Evolutionary conservation across 2,329 filamentous ascomycete species (phyloP), one percentile per base, ranked within the genome.

Genomic region (Dactylellina cionopaga): DNA sequence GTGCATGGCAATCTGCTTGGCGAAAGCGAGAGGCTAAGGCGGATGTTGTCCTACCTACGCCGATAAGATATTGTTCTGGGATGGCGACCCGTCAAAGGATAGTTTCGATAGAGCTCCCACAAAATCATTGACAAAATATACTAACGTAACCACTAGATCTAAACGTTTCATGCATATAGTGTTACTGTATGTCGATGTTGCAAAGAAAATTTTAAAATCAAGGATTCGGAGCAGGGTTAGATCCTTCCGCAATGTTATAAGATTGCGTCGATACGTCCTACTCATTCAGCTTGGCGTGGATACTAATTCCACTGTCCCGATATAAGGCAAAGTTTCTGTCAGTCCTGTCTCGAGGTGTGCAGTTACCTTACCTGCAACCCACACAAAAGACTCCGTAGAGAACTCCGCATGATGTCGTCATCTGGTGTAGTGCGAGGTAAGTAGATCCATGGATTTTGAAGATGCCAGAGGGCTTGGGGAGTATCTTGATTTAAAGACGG

Each of bases 21-120:
- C 31, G 43, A 58, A 29, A 13, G 25, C 11, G 13, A 15, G 33
- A 63, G 41, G 65, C 65, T 70, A 70, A 70, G 65, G 49, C 65
- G 65, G 65, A 70, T 55, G 22, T 47, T 4, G 35, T 29, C 17
- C 27, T 33, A 24, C 15, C 46, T 46, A 35, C 39, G 56, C 65
- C 65, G 65, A 24, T 25, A 43, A 51, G 27, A 25, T 25, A 35
- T 54, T 54, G 22, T 33, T 15, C 17, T 37, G 5, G 22, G 3
- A 31, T 37, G 31, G 13, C n/a, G n/a, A n/a, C n/a, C n/a, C n/a
- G 31, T 10, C 47, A 24, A 3, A 54, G 3, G 17, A 37, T 24
- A 37, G 17, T 33, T 54, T 19, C 35, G 19, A n/a, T n/a, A n/a
- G 25, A 33, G 27, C 17, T 25, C 25, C 58, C 35, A 22, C 15